Conservation (phyloP, 2,329 filamentous ascomycete genomes). For the Colletotrichum brevisporum region DNA sequence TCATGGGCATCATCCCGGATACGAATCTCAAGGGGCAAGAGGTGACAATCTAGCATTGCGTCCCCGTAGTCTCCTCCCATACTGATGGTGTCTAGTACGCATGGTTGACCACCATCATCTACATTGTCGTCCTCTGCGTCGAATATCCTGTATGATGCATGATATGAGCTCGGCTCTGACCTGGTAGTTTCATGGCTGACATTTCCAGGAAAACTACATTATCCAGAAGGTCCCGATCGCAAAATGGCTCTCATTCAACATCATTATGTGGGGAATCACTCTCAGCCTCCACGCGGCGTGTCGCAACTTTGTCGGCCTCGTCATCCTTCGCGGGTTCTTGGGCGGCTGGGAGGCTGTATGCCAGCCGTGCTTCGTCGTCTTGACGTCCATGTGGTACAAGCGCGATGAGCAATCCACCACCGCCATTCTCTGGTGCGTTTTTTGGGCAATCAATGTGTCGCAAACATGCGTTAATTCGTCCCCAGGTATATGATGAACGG, state of each 20-base stretch:
- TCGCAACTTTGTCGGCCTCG: constrained; percentile 55
- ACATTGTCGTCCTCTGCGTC: constrained; percentile 58
- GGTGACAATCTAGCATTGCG: not conserved
- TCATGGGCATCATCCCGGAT: constrained; percentile 46
- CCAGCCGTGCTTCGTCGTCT: constrained; percentile 60
- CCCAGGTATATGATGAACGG: constrained; percentile 52
- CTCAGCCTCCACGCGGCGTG: constrained; percentile 52
- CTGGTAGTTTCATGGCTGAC: not conserved
- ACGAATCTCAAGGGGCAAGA: constrained; percentile 52
- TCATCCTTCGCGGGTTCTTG: constrained; percentile 58
- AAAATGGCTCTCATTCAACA: constrained; percentile 54
- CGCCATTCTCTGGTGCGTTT: constrained; percentile 40
- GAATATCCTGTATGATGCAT: constrained; percentile 54
- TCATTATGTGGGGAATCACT: constrained; percentile 59
- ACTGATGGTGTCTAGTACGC: constrained; percentile 46
- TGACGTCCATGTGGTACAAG: constrained; percentile 50
- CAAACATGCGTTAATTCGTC: not conserved
- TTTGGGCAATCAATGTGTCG: not conserved
- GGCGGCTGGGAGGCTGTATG: constrained; percentile 62
- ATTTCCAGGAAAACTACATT: constrained; percentile 41
- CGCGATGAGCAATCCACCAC: constrained; percentile 54
- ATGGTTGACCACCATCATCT: constrained; percentile 55
- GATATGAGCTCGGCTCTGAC: not conserved
- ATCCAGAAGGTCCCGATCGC: constrained; percentile 56
- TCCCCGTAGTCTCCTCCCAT: no score